Evolutionary conservation across 306 rosid genomes (phyloP).

Genomic region (Sindora glabra): DNA sequence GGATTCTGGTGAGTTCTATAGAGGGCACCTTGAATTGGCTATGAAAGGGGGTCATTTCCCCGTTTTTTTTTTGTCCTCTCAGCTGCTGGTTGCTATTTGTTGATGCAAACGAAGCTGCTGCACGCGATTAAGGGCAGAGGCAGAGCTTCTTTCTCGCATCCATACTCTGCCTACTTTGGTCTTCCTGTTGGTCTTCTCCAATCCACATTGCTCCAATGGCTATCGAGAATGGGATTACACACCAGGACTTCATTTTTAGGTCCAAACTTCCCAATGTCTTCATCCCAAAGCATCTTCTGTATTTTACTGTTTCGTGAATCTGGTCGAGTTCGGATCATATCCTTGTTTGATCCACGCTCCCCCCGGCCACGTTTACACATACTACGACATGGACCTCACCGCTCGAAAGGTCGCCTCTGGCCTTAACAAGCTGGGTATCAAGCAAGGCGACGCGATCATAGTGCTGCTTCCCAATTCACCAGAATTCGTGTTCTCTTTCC

Average conservation of each 20-base stretch:
- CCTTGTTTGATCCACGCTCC: slow-evolving; percentile 63
- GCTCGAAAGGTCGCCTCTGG: slow-evolving; percentile 44
- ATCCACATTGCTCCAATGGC: no score
- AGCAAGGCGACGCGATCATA: slow-evolving; percentile 50
- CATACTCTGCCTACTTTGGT: no score
- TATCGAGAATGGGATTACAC: background rate
- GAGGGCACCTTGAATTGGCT: no score
- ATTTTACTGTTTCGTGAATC: slow-evolving; percentile 49
- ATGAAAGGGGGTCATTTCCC: no score
- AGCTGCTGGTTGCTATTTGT: no score
- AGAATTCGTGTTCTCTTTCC: slow-evolving; percentile 55
- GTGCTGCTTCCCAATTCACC: slow-evolving; percentile 65
- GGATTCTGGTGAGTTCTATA: no score
- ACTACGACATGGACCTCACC: slow-evolving; percentile 39
- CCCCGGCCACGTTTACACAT: slow-evolving; percentile 41
- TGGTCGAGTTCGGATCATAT: slow-evolving; percentile 18
- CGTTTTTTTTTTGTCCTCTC: no score
- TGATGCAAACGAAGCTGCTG: no score
- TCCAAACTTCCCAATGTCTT: slow-evolving; percentile 60
- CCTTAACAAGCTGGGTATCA: slow-evolving; percentile 36
- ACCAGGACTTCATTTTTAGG: slow-evolving; percentile 37
- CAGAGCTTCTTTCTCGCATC: no score
- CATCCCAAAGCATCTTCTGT: slow-evolving; percentile 71
- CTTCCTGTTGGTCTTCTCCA: no score
- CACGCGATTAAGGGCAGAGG: no score